These are phyloP conservation scores for Heterobasidion parviporum DNA, from an alignment of 1,284 basidiomycete species.

Conservation along the genomic window DNA sequence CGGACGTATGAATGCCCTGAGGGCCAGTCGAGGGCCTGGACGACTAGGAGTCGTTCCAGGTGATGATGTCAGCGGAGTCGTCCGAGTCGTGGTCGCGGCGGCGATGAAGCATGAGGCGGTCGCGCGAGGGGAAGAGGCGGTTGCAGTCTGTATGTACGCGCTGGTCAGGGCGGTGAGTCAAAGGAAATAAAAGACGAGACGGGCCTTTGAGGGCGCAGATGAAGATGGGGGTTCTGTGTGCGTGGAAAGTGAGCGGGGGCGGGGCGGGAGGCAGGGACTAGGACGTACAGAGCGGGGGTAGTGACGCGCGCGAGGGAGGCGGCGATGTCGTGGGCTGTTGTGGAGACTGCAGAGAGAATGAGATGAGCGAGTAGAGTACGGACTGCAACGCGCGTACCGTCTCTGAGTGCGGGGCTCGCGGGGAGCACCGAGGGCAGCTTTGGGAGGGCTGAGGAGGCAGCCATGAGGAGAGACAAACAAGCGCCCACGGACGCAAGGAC, in stretches of 20 bases:
- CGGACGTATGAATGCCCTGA: no score
- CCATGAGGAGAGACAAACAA: not conserved
- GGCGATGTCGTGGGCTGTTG: slow-evolving; percentile 10
- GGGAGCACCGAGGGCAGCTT: slow-evolving; percentile 46
- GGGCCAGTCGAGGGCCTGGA: no score
- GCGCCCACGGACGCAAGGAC: not conserved
- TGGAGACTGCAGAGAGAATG: slow-evolving; percentile 1
- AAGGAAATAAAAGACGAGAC: no score
- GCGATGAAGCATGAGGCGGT: slow-evolving; percentile 61
- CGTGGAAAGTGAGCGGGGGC: not conserved
- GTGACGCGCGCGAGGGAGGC: slow-evolving; percentile 9
- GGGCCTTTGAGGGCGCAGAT: slow-evolving; percentile 8
- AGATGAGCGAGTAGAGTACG: no score
- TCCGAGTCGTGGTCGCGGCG: slow-evolving; percentile 64
- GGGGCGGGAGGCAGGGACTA: not conserved
- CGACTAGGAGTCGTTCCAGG: slow-evolving; percentile 53
- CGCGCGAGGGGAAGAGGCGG: slow-evolving; percentile 63
- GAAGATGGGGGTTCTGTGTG: slow-evolving; percentile 11
- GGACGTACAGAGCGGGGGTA: slow-evolving; percentile 10
- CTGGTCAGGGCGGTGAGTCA: not conserved
- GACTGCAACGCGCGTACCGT: slow-evolving; percentile 25
- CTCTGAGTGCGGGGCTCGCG: slow-evolving; percentile 40
- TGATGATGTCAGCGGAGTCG: slow-evolving; percentile 51
- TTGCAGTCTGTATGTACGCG: slow-evolving; percentile 44
- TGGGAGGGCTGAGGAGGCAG: slow-evolving; percentile 4